Percentiles rank a stretch among this genome's conserved stretches.
phyloP scores from a whole-genome alignment of 495 filamentous ascomycete species.

The Neurospora sp. region DNA sequence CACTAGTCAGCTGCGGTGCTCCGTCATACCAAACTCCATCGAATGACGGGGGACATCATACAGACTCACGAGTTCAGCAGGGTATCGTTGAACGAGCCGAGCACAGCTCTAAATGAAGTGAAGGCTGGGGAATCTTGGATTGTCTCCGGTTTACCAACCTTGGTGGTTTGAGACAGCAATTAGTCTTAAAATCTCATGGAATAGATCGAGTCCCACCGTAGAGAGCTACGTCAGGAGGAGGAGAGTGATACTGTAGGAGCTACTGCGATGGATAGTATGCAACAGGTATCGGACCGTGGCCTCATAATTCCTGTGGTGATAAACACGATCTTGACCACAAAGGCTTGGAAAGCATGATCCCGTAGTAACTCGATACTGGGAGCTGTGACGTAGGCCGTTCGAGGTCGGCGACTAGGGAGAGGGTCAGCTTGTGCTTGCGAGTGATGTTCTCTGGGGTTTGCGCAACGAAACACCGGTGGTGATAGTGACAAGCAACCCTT shows the following conservation, averaged over 20 bases:
- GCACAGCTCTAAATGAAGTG: not conserved
- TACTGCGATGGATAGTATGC: too few species aligned
- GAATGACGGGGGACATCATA: not conserved
- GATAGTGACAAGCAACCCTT: not conserved
- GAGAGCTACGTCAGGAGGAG: too few species aligned
- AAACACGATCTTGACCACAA: too few species aligned
- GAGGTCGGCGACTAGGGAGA: not conserved
- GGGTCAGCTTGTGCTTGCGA: not conserved
- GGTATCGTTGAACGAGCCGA: not conserved
- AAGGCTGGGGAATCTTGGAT: not conserved
- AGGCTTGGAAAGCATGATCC: not conserved
- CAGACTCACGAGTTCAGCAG: not conserved
- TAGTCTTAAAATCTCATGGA: too few species aligned
- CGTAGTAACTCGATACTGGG: not conserved
- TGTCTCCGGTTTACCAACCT: not conserved
- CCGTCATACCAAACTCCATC: not conserved
- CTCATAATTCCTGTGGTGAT: too few species aligned
- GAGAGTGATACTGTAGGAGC: too few species aligned
- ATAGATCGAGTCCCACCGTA: too few species aligned
- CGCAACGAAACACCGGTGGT: not conserved
- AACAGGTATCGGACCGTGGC: too few species aligned
- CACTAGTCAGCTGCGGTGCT: not conserved
- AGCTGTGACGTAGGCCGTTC: not conserved
- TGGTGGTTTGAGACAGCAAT: not conserved
- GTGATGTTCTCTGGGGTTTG: not conserved